A percentile compares a stretch with the other conserved stretches of the same genome.
Evolutionary conservation across 208 protist species (phyloP).

Genomic region (Porcisia hertigi): DNA sequence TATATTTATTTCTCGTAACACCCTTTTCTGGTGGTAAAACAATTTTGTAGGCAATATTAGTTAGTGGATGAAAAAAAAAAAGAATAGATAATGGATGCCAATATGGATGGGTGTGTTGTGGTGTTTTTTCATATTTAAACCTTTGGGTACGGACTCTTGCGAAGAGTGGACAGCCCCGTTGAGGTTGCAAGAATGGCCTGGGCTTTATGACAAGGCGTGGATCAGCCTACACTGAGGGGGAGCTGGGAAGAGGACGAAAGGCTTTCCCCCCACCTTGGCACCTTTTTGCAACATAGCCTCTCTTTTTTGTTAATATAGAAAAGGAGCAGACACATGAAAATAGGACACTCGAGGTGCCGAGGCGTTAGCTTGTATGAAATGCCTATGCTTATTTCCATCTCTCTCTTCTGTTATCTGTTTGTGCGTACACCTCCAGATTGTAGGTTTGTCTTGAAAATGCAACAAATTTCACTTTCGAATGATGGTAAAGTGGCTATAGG

Average conservation of each 20-base stretch:
- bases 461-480: slow-evolving; percentile 6
- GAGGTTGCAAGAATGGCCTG: not conserved
- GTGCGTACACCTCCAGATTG: not conserved
- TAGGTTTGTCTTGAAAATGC: slow-evolving; percentile 6
- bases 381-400: not conserved
- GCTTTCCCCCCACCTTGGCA: not conserved
- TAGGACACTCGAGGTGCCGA: not conserved
- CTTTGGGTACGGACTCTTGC: not conserved
- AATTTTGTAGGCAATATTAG: slow-evolving; percentile 1
- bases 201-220: not conserved
- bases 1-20: slow-evolving; percentile 1
- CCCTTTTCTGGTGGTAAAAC: slow-evolving; percentile 1
- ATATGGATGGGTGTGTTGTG: not conserved
- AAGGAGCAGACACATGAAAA: not conserved
- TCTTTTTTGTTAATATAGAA: too few relatives aligned
- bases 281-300: not conserved
- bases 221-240: not conserved
- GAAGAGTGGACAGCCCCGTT: not conserved
- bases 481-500: slow-evolving; percentile 26
- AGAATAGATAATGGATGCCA: not conserved
- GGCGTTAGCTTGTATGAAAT: not conserved
- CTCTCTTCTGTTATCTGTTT: not conserved
- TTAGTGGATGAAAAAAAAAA: slow-evolving; percentile 7
- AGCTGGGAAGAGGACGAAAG: not conserved
- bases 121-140: not conserved